phyloP scores from a whole-genome alignment of 2,329 filamentous ascomycete species.

The Mariannaea sp. region DNA sequence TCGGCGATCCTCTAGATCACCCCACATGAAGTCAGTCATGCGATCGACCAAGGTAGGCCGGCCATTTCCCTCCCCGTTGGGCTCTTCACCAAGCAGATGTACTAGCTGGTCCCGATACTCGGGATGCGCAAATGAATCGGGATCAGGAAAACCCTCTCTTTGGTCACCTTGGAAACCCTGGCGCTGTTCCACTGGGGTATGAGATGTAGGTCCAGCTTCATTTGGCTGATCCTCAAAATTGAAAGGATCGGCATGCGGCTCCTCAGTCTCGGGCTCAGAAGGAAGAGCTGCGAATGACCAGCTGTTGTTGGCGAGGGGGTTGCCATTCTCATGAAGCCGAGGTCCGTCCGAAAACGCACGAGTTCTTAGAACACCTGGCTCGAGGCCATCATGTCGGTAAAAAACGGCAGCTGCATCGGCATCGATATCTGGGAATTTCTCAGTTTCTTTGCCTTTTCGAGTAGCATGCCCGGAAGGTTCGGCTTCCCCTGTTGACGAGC shows the following conservation, averaged over 20 bases:
- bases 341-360: constrained; percentile 64
- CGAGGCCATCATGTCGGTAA: constrained; percentile 10
- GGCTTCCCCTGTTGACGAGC: constrained; percentile 6
- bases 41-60: constrained; percentile 37
- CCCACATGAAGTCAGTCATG: constrained; percentile 67
- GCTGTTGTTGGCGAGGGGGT: constrained; percentile 63
- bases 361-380: constrained; percentile 45
- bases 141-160: neutral
- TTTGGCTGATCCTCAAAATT: neutral
- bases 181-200: neutral
- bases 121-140: constrained; percentile 1
- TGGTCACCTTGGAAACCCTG: neutral
- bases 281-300: constrained; percentile 60
- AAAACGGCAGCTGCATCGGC: constrained; percentile 15
- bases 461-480: constrained; percentile 1
- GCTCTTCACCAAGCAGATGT: constrained; percentile 15
- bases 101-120: constrained; percentile 11
- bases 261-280: constrained; percentile 24
- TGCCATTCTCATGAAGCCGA: constrained; percentile 47
- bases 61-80: constrained; percentile 21
- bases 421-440: constrained; percentile 13
- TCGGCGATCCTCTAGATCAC: constrained; percentile 51
- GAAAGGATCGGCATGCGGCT: neutral
- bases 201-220: neutral
- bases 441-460: constrained; percentile 38